Evolutionary conservation across 2,329 filamentous ascomycete species (phyloP), one percentile per base, ranked within the genome.

Genomic region (Cladosporium sp.): DNA sequence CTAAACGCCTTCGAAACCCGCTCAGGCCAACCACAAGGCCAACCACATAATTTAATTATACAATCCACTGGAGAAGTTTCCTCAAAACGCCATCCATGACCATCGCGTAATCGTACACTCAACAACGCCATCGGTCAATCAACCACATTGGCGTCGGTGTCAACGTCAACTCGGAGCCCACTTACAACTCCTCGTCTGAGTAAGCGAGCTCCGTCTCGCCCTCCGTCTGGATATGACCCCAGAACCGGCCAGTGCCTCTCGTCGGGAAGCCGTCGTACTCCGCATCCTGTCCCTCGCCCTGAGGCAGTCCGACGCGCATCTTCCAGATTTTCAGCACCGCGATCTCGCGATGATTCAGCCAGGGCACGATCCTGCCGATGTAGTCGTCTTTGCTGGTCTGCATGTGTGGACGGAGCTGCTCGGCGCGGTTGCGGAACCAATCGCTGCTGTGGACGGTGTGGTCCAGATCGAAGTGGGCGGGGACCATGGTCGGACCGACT

Each of bases 161-260:
- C 38, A 21, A 10, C 38, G 10, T 44, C 18, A 44, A 47, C 41
- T 47, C 10, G 41, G 41, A 47, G 41, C n/a, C 14, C 41, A 4
- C n/a, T n/a, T 47, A 47, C 41, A 47, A 3, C 41, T 21, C 41
- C 12, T 21, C 5, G 10, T 24, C n/a, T n/a, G 41, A 47, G 28
- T 26, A 28, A 28, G 14, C 32, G 28, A 8, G 32, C 21, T 41
- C 30, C 4, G 8, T 32, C 21, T 58, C 32, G 12, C 4, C 18
- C 7, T 26, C 12, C 8, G 55, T 41, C 55, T 58, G 34, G 2
- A 58, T 24, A 26, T 28, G 21, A 0, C 62, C 62, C 52, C 75
- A 76, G 61, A 83, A 79, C 32, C 80, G 71, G 2, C 80, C 80
- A 6, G 76, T 79, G 3, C 80, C 81, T 38, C 81, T 80, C 10